Conservation (phyloP, 805 yeast genomes). For the Candida palmyrensis region DNA sequence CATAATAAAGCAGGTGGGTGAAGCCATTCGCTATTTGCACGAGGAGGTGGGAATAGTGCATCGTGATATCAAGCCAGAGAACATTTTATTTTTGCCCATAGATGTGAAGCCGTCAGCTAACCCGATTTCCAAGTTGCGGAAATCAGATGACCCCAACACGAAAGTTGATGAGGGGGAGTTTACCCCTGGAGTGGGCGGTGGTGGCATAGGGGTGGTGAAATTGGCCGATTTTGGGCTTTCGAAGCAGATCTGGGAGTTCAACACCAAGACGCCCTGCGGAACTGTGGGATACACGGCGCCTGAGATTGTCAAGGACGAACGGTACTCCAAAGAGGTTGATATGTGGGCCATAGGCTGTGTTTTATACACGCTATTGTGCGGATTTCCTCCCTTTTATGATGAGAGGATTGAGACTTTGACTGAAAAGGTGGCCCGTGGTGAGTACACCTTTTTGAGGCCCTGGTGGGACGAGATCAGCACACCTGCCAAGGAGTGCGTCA, state of each 20-base stretch:
- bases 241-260: slow-evolving; percentile 81
- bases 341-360: slow-evolving; percentile 99
- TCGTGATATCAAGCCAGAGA: slow-evolving; percentile 81
- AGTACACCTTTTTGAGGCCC: slow-evolving; percentile 69
- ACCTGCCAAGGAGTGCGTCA: slow-evolving; percentile 67
- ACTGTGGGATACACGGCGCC: slow-evolving; percentile 99
- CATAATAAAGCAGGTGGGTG: slow-evolving; percentile 57
- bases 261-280: slow-evolving; percentile 97
- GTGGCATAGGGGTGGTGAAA: slow-evolving; percentile 84
- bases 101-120: slow-evolving; percentile 41
- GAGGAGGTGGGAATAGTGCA: slow-evolving; percentile 74
- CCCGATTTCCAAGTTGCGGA: slow-evolving; percentile 39
- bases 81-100: slow-evolving; percentile 60
- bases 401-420: slow-evolving; percentile 71
- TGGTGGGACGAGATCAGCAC: slow-evolving; percentile 85
- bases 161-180: slow-evolving; percentile 89
- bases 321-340: slow-evolving; percentile 90
- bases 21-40: slow-evolving; percentile 65
- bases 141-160: slow-evolving; percentile 61
- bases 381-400: slow-evolving; percentile 96
- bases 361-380: slow-evolving; percentile 86
- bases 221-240: slow-evolving; percentile 95
- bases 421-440: slow-evolving; percentile 75
- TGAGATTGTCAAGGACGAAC: slow-evolving; percentile 91
- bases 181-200: slow-evolving; percentile 78